Evolutionary conservation across 1,284 basidiomycete genomes (phyloP).

Genomic region (Trametes sp.): DNA sequence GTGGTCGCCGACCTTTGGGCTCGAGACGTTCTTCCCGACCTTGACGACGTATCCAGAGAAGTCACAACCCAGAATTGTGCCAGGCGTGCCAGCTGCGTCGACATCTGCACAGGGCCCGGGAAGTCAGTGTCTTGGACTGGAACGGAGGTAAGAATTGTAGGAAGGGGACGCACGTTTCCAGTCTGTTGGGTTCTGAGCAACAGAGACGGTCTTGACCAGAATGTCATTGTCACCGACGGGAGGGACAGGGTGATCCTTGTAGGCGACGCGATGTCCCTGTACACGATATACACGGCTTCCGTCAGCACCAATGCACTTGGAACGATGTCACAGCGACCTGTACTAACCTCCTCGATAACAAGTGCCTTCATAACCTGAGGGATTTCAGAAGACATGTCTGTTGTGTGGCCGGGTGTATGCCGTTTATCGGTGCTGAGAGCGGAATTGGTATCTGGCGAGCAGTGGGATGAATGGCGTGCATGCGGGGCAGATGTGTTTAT

Average conservation of each 20-base stretch:
- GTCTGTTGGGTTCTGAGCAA: constrained; percentile 42
- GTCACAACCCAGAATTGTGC: constrained; percentile 38
- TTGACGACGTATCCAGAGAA: constrained; percentile 37
- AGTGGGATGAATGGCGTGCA: no score
- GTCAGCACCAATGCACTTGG: background rate
- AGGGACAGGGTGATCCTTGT: constrained; percentile 38
- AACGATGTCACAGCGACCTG: no score
- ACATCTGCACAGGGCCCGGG: constrained; percentile 28
- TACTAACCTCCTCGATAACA: constrained; percentile 17
- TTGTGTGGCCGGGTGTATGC: background rate
- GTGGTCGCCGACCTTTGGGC: constrained; percentile 35
- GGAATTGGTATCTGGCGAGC: background rate
- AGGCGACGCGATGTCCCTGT: constrained; percentile 12
- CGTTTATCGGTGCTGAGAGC: background rate
- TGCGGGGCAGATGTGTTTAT: no score
- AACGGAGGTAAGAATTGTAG: background rate
- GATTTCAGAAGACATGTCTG: constrained; percentile 6
- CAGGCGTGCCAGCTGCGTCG: constrained; percentile 22
- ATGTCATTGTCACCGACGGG: constrained; percentile 36
- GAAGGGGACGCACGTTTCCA: constrained; percentile 35
- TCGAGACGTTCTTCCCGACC: constrained; percentile 35
- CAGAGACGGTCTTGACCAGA: constrained; percentile 36
- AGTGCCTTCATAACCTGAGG: constrained; percentile 22
- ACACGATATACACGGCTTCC: no score
- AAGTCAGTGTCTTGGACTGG: no score